Evolutionary conservation across 805 yeast genomes (phyloP).

Genomic region (Candida parachauliodes): DNA sequence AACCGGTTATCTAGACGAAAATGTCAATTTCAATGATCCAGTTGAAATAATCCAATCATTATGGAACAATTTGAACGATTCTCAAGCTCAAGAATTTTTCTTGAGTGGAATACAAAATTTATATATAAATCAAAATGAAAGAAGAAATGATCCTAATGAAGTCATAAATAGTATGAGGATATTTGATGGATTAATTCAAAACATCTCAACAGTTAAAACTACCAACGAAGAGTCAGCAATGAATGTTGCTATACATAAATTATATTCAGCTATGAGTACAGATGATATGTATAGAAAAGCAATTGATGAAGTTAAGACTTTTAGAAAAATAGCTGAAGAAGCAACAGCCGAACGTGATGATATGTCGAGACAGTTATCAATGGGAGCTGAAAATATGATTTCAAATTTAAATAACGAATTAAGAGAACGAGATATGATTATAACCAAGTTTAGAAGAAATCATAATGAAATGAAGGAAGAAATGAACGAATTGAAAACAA

Average conservation of each 20-base stretch:
- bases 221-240: slow-evolving; percentile 49
- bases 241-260: slow-evolving; percentile 70
- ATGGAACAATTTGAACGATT: slow-evolving; percentile 54
- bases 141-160: slow-evolving; percentile 41
- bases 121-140: slow-evolving; percentile 52
- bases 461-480: slow-evolving; percentile 59
- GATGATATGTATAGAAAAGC: slow-evolving; percentile 85
- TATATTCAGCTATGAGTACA: slow-evolving; percentile 70
- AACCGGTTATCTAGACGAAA: slow-evolving; percentile 30
- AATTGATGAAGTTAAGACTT: slow-evolving; percentile 47
- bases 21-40: slow-evolving; percentile 66
- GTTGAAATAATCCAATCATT: slow-evolving; percentile 60
- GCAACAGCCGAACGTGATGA: slow-evolving; percentile 59
- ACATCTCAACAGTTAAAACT: slow-evolving; percentile 51
- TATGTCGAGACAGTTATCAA: slow-evolving; percentile 58
- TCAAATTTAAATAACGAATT: slow-evolving; percentile 58
- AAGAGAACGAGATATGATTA: slow-evolving; percentile 57
- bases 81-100: slow-evolving; percentile 57
- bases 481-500: slow-evolving; percentile 59
- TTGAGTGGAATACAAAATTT: slow-evolving; percentile 65
- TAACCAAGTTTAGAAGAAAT: slow-evolving; percentile 57
- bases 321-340: slow-evolving; percentile 49
- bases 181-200: slow-evolving; percentile 62
- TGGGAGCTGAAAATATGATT: slow-evolving; percentile 77
- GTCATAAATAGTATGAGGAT: slow-evolving; percentile 55